Base-by-base conservation (phyloP, 371 early-diverging fungal genomes). In the Rhizopus arrhizus region DNA sequence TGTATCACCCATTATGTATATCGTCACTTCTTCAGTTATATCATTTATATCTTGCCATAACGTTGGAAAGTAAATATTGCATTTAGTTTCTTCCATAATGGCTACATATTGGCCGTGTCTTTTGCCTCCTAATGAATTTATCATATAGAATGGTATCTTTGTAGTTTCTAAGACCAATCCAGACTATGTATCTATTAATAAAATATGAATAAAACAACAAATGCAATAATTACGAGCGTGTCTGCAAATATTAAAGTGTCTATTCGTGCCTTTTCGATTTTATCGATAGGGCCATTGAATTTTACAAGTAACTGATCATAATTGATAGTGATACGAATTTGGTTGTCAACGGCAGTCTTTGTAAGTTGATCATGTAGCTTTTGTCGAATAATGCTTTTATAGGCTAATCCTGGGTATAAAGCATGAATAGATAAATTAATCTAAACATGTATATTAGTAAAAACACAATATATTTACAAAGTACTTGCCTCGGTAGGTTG, bases 61-160 rank as follows among this genome's bases (percentile, higher is more conserved):
- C 22, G 81, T 79, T 29, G 91, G 83, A 38, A 89, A 48, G 69
- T 89, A 89, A 47, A 90, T 79, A 62, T 80, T 86, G 42, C 85
- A 85, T 45, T 75, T 54, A 15, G 81, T 83, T 45, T 84, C 82
- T 50, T 85, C 78, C 91, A 90, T 90, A 46, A 90, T 74, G 5
- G 75, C 59, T 50, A 82, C 74, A 29, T 89, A 62, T 11, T 77
- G 41, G 7, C 38, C 31, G 42, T 66, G 54, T 45, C 58, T 60
- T 58, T 52, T 56, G 15, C 50, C 60, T 5, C 61, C 66, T 16
- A 66, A 10, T 5, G 58, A 42, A 45, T 62, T 61, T 3, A 62
- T 15, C 4, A 43, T 38, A 28, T 62, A 66, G 3, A 62, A 53
- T 28, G 62, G 66, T n/a, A 61, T 50, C 11, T 34, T 46, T 12